Evolutionary conservation across 345 rosid species (phyloP), one percentile per base, ranked within the genome.

Genomic region (Eucalyptus erythrocorys): DNA sequence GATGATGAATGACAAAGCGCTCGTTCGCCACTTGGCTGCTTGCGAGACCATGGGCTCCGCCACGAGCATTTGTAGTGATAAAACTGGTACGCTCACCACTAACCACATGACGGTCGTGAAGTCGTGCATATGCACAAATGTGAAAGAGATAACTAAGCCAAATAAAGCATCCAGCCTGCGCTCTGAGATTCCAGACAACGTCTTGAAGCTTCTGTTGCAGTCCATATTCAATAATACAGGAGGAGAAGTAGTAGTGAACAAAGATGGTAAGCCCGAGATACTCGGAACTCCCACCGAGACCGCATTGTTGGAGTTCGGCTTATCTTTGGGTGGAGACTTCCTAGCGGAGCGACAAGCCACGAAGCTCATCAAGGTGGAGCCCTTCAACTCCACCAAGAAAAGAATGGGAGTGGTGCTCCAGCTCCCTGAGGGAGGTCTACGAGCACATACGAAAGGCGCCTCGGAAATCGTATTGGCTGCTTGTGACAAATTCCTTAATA

Each of bases 21-120:
- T 97, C 24, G 99, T 97, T 30, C 91, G 99, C 10, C 99, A 97
- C 89, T 92, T 97, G 79, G 99, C 99, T 9, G 99, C 99, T 87
- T 97, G 99, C 88, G 99, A 96, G 92, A 96, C 99, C 7, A 97
- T 97, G 99, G 99, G 99, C 66, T 96, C 99, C 19, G 98, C 98
- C n/a, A 96, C 99, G 4, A 95, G 93, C 22, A 97, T 97, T 87
- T 97, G 99, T 80, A 97, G 99, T 17, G 99, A 97, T 88, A 97
- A 97, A 90, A 97, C 99, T 1, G 99, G 99, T 51, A 97, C 99
- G 22, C 94, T 96, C 37, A 97, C 99, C 21, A 96, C 99, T 34
- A 97, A 97, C 92, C 99, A 88, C 87, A 96, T 97, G 99, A 96
- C 99, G 3, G 98, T 97, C 0, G 97, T 96, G 89, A 96, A 96